Evolutionary conservation across 148 eudicot genomes (phyloP).

Genomic region (Rhododendron simsii): DNA sequence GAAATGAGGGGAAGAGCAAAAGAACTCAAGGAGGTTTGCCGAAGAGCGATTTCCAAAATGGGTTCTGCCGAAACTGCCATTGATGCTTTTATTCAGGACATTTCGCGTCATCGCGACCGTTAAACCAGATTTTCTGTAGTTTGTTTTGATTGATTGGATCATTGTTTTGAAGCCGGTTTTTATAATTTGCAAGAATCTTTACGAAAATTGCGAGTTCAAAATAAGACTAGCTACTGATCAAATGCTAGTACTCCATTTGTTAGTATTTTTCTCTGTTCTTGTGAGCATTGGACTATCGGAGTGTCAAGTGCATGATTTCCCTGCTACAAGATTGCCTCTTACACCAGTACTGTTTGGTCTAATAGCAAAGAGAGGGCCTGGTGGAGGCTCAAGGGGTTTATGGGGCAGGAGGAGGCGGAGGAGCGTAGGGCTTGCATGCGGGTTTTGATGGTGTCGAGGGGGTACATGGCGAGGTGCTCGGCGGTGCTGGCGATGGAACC

Average conservation of each 20-base stretch:
- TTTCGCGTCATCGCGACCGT: neutral
- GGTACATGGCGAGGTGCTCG: constrained; percentile 95
- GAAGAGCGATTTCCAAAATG: constrained; percentile 11
- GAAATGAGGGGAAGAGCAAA: constrained; percentile 24
- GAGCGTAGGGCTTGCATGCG: too few relatives aligned
- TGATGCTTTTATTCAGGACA: constrained; percentile 18
- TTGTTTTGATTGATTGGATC: neutral
- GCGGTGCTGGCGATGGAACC: constrained; percentile 86
- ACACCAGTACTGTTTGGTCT: too few relatives aligned
- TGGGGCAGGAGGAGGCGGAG: too few relatives aligned
- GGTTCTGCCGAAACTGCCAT: constrained; percentile 26
- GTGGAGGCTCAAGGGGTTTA: too few relatives aligned
- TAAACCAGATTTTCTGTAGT: neutral
- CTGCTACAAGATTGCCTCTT: too few relatives aligned
- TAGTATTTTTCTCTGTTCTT: neutral
- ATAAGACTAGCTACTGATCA: neutral
- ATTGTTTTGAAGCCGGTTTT: neutral
- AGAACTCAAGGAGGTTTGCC: constrained; percentile 6
- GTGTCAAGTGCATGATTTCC: neutral
- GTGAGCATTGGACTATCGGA: neutral
- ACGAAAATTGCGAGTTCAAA: neutral
- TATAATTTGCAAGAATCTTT: neutral
- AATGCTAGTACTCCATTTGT: neutral
- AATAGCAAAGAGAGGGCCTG: too few relatives aligned
- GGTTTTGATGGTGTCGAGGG: constrained; percentile 56